A percentile compares a stretch with the other conserved stretches of the same genome.
These are phyloP conservation scores for Blastocystis sp. DNA, from an alignment of 352 stramenopile species.

Conservation along the genomic window DNA sequence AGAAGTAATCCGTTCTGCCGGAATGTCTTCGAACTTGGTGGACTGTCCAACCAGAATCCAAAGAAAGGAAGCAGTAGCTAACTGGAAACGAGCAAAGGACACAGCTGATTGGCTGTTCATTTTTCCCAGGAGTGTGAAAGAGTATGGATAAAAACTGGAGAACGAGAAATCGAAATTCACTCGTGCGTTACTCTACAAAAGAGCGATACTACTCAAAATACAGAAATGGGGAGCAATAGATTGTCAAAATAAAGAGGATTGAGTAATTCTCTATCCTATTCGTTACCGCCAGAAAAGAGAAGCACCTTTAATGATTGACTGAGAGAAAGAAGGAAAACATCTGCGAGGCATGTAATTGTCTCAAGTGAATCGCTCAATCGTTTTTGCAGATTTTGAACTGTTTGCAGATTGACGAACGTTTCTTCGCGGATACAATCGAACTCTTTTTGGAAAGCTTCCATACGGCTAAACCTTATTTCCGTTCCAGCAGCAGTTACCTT, in stretches of 20 bases:
- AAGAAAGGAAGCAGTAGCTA: not conserved
- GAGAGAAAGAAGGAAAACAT: not conserved
- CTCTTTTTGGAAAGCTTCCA: not conserved
- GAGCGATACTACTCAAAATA: not conserved
- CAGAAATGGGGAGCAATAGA: not conserved
- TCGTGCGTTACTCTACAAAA: not conserved
- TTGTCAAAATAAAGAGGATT: not conserved
- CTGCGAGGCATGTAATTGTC: not conserved
- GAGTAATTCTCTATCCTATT: not conserved
- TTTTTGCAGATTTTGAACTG: not conserved
- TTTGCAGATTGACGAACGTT: not conserved
- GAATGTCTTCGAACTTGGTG: not conserved
- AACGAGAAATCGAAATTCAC: constrained; percentile 30
- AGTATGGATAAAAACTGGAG: not conserved
- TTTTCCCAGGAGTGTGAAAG: not conserved
- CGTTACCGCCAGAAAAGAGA: not conserved
- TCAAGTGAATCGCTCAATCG: not conserved
- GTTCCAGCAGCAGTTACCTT: not conserved
- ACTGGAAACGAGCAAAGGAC: not conserved
- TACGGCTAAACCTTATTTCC: not conserved
- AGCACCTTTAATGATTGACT: not conserved
- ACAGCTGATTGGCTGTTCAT: not conserved
- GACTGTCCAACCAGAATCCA: not conserved
- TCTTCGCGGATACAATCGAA: constrained; percentile 30
- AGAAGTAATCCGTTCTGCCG: not conserved